Evolutionary conservation across 2,329 filamentous ascomycete genomes (phyloP), one percentile per base, ranked within the genome.

Genomic region (Amylocarpus encephaloides): DNA sequence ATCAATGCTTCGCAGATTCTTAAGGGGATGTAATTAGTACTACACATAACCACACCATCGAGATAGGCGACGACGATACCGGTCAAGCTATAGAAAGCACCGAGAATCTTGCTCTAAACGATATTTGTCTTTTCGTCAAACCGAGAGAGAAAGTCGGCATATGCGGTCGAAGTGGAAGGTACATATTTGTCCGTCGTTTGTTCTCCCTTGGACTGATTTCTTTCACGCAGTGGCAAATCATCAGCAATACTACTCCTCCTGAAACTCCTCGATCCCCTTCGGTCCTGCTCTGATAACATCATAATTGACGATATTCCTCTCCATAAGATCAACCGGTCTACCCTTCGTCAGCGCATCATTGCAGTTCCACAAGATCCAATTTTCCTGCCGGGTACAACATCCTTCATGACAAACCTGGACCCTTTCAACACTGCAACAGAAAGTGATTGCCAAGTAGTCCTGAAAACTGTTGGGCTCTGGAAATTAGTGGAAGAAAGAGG

Each of bases 91-190:
- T 11, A 6, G 32, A 22, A 33, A 29, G 3, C 35, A 18, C 19
- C 13, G 32, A 36, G n/a, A 46, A 48, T 15, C 32, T 41, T n/a
- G 46, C 54, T n/a, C 30, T 56, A 2, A 38, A 43, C 7, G 42
- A 50, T 30, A 41, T 56, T 34, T 34, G 46, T 33, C 19, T 55
- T n/a, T 34, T 39, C 3, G 54, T 56, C 6, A 11, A 29, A 26
- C 35, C 49, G 0, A 75, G 75, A 0, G 69, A 78, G 54, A 74
- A 73, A 48, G 62, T 77, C 4, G 70, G 72, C 2, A 66, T 80
- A 5, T 76, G 74, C 33, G 77, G 78, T 1, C 71, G 77, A 5
- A 80, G 72, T 5, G 76, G 76, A 52, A 77, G 44, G 44, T 46
- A 30, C 10, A 16, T 41, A 26, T 26, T 26, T 26, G 22, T 26